A percentile compares a stretch with the other conserved stretches of the same genome.
Evolutionary conservation across 2,329 filamentous ascomycete genomes (phyloP).

Genomic region (Boeremia exigua): DNA sequence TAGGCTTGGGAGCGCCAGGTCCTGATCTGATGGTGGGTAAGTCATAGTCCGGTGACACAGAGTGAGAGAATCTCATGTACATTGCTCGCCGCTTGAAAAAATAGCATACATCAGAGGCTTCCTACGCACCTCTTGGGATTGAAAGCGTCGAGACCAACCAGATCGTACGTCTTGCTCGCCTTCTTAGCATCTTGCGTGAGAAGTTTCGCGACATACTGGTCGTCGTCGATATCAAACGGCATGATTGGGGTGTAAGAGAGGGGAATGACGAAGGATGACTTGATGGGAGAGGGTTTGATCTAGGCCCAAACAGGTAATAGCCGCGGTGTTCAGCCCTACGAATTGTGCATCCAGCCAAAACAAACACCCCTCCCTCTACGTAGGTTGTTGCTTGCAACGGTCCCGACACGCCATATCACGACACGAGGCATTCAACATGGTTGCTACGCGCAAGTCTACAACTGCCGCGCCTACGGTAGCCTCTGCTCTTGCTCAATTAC

Average conservation of each 20-base stretch:
- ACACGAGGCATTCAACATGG: slow-evolving; percentile 24
- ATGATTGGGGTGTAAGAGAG: slow-evolving; percentile 21
- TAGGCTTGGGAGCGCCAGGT: slow-evolving; percentile 79
- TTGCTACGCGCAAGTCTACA: slow-evolving; percentile 31
- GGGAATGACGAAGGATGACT: neutral
- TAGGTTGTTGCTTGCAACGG: neutral
- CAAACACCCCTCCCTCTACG: slow-evolving; percentile 33
- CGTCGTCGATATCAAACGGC: slow-evolving; percentile 54
- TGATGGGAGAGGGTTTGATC: neutral
- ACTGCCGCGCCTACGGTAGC: slow-evolving; percentile 29
- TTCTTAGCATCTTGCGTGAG: slow-evolving; percentile 80
- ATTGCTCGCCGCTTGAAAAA: neutral
- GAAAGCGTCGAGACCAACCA: slow-evolving; percentile 75
- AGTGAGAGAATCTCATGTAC: slow-evolving; percentile 2
- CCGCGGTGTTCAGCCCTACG: slow-evolving; percentile 31
- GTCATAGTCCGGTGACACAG: neutral
- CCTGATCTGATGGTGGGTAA: slow-evolving; percentile 57
- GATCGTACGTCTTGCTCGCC: slow-evolving; percentile 74
- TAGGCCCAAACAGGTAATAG: slow-evolving; percentile 25
- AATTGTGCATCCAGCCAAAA: slow-evolving; percentile 30
- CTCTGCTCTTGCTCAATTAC: slow-evolving; percentile 59
- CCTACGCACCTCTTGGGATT: slow-evolving; percentile 58
- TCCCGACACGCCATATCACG: neutral
- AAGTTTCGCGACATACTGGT: slow-evolving; percentile 81
- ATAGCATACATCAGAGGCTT: slow-evolving; percentile 4